These are phyloP conservation scores for Parathielavia appendiculata DNA, from an alignment of 495 filamentous ascomycete species.

Conservation along the genomic window DNA sequence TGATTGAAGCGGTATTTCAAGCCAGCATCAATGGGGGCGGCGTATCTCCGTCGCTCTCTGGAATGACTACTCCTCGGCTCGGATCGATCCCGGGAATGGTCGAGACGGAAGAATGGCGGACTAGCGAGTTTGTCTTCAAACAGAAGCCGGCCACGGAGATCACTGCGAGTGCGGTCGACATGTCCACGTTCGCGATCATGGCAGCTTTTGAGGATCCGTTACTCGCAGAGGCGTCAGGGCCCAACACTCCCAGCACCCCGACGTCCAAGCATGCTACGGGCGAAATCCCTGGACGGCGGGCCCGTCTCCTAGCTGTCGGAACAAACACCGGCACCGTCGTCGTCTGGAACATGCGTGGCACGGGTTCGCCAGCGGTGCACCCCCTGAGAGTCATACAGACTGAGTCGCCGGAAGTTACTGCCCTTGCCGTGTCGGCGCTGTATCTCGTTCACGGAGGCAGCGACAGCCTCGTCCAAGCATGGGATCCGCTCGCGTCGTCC, in stretches of 20 bases:
- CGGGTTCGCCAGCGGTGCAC: conserved; percentile 43
- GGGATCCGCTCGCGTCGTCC: conserved; percentile 88
- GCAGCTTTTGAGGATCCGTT: conserved; percentile 73
- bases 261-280: conserved; percentile 30
- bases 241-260: conserved; percentile 25
- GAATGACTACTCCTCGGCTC: conserved; percentile 7
- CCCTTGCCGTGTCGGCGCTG: conserved; percentile 77
- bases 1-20: not conserved
- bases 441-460: conserved; percentile 90
- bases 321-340: conserved; percentile 72
- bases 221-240: conserved; percentile 21
- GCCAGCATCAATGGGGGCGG: not conserved
- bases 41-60: not conserved
- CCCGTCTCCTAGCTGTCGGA: conserved; percentile 74
- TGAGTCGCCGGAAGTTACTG: conserved; percentile 83
- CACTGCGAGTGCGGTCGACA: conserved; percentile 69
- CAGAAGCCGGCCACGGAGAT: conserved; percentile 41
- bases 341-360: conserved; percentile 77
- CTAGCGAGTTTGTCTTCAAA: conserved; percentile 31
- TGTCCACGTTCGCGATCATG: conserved; percentile 63
- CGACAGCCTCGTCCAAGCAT: conserved; percentile 91
- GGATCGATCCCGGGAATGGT: conserved; percentile 1
- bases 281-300: conserved; percentile 76
- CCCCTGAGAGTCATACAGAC: conserved; percentile 82
- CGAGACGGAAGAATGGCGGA: conserved; percentile 36